A percentile compares a stretch with the other conserved stretches of the same genome.
These are phyloP conservation scores for Nidula niveotomentosa DNA, from an alignment of 1,284 basidiomycete species.

Conservation along the genomic window DNA sequence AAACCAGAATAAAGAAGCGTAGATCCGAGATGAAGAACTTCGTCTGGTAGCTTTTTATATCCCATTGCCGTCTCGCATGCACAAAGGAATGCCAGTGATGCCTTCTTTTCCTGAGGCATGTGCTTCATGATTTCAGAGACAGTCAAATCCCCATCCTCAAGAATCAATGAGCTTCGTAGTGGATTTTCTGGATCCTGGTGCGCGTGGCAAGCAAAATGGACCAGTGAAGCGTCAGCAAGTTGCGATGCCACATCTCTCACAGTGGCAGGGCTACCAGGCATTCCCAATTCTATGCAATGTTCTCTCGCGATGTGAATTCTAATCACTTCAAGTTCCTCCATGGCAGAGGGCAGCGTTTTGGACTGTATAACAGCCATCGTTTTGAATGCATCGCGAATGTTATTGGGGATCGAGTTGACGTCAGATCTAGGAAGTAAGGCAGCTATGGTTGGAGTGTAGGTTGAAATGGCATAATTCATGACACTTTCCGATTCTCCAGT, in stretches of 20 bases:
- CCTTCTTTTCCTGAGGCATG: neutral
- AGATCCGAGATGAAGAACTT: conserved; percentile 14
- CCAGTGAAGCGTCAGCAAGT: conserved; percentile 4
- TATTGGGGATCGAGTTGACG: too few relatives aligned
- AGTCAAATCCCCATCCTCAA: conserved; percentile 10
- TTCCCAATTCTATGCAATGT: neutral
- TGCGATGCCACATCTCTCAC: conserved; percentile 2
- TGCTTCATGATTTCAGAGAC: conserved; percentile 11
- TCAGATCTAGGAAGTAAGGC: neutral
- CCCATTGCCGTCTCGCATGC: conserved; percentile 15
- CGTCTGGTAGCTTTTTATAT: conserved; percentile 9
- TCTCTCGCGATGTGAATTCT: neutral
- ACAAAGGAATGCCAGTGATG: conserved; percentile 12
- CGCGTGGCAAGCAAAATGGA: conserved; percentile 16
- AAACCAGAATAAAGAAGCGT: conserved; percentile 12
- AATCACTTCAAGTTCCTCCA: neutral
- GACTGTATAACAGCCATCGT: neutral
- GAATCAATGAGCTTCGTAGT: conserved; percentile 9
- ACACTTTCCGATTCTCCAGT: neutral
- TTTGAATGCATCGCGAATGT: neutral
- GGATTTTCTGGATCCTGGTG: conserved; percentile 10
- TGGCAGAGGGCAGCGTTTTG: neutral
- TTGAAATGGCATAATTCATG: neutral
- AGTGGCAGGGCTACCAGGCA: conserved; percentile 6
- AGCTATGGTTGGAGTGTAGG: neutral